Percentiles rank a stretch among this genome's conserved stretches.
Conservation (phyloP, 495 filamentous ascomycete genomes). For the Jackrogersella multiformis region DNA sequence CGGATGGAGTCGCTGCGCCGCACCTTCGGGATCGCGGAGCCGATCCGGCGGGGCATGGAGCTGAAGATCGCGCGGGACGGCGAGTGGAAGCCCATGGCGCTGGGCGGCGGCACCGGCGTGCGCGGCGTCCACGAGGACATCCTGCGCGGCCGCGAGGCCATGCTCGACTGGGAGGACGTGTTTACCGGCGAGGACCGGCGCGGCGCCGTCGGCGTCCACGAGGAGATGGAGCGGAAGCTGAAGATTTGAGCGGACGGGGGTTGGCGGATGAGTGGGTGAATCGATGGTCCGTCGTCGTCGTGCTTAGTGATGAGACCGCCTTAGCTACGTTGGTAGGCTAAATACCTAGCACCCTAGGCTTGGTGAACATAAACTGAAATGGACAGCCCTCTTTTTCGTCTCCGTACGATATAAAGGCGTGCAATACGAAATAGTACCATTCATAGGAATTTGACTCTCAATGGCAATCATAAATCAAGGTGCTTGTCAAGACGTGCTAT, state of each 20-base stretch:
- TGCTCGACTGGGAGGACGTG: constrained; percentile 57
- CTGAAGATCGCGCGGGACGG: constrained; percentile 75
- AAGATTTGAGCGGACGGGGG: constrained; percentile 50
- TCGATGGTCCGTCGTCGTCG: no score
- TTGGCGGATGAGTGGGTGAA: no score
- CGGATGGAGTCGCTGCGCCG: constrained; percentile 89
- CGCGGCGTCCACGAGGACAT: constrained; percentile 45
- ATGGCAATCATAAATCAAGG: background rate
- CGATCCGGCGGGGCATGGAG: constrained; percentile 94
- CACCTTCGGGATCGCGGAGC: constrained; percentile 91
- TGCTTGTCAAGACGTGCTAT: background rate
- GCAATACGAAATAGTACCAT: constrained; percentile 12
- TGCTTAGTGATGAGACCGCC: no score
- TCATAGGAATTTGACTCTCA: background rate
- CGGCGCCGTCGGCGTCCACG: constrained; percentile 75
- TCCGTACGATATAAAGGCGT: background rate
- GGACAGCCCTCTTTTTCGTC: background rate
- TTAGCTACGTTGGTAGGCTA: no score
- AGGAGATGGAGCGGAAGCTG: constrained; percentile 92
- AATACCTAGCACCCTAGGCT: no score
- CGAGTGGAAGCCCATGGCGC: constrained; percentile 60
- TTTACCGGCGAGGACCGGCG: constrained; percentile 77
- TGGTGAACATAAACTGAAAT: background rate
- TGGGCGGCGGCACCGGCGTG: constrained; percentile 47
- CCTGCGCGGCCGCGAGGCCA: constrained; percentile 61